Percentiles rank a stretch among this genome's conserved stretches.
Evolutionary conservation across 225 moss, liverwort and hornwort genomes (phyloP).

Genomic region (Straminergon stramineum): DNA sequence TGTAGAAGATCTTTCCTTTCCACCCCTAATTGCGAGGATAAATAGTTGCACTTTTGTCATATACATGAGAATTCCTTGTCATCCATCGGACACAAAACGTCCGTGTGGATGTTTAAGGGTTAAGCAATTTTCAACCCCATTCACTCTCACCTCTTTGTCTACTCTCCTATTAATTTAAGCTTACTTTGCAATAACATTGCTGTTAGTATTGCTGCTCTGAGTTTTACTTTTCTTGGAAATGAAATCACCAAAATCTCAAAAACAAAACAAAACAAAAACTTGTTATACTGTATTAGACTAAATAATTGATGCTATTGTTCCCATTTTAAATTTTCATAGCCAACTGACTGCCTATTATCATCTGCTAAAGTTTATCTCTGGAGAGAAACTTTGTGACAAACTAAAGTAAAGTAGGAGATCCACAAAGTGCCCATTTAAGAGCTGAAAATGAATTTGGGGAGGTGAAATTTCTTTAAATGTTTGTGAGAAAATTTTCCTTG

Average conservation of each 20-base stretch:
- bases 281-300: neutral
- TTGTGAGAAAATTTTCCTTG: neutral
- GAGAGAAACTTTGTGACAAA: neutral
- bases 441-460: neutral
- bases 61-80: too few species aligned
- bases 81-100: too few species aligned
- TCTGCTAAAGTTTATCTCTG: neutral
- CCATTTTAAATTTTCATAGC: neutral
- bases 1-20: too few species aligned
- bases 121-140: neutral
- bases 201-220: neutral
- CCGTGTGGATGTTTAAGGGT: too few species aligned
- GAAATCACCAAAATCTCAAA: too few species aligned
- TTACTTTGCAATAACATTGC: too few species aligned
- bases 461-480: neutral
- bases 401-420: neutral
- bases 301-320: neutral
- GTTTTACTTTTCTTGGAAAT: neutral
- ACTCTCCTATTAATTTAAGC: neutral
- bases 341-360: neutral
- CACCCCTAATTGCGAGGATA: too few species aligned
- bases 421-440: neutral
- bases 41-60: too few species aligned
- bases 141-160: neutral
- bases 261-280: neutral